These are phyloP conservation scores for Metarhizium humberi DNA, from an alignment of 2,329 filamentous ascomycete species.

Conservation along the genomic window DNA sequence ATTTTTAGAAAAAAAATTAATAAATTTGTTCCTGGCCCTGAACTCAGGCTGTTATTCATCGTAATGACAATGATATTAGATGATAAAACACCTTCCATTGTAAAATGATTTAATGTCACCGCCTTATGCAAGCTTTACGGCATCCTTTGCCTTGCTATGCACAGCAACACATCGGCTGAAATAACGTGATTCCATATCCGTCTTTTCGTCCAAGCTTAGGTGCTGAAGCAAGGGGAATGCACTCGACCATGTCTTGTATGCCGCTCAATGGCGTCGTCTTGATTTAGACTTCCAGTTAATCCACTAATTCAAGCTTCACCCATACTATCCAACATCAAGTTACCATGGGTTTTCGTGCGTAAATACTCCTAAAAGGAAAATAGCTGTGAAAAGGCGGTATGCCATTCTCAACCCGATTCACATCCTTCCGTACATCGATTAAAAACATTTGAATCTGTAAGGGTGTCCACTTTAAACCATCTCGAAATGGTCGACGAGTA, in stretches of 20 bases:
- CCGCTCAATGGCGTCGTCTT: neutral
- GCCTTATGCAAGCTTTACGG: too few relatives aligned
- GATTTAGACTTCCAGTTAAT: neutral
- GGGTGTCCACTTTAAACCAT: slow-evolving; percentile 29
- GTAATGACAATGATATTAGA: too few relatives aligned
- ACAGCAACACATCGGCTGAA: too few relatives aligned
- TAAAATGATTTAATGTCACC: too few relatives aligned
- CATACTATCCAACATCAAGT: neutral
- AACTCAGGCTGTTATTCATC: too few relatives aligned
- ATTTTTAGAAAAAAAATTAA: too few relatives aligned
- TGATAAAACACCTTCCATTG: too few relatives aligned
- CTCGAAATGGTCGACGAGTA: slow-evolving; percentile 26
- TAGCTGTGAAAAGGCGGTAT: slow-evolving; percentile 29
- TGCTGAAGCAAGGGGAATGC: too few relatives aligned
- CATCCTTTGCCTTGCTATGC: too few relatives aligned
- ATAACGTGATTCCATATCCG: too few relatives aligned
- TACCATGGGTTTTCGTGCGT: slow-evolving; percentile 23
- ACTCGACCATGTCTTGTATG: neutral
- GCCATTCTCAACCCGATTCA: slow-evolving; percentile 24
- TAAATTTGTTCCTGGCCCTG: too few relatives aligned
- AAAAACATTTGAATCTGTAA: slow-evolving; percentile 35
- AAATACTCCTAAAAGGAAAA: slow-evolving; percentile 29
- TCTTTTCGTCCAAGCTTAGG: too few relatives aligned
- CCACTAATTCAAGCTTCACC: neutral
- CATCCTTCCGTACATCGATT: slow-evolving; percentile 28